Base-by-base conservation (phyloP, 2,329 filamentous ascomycete genomes). In the Fusarium musae region DNA sequence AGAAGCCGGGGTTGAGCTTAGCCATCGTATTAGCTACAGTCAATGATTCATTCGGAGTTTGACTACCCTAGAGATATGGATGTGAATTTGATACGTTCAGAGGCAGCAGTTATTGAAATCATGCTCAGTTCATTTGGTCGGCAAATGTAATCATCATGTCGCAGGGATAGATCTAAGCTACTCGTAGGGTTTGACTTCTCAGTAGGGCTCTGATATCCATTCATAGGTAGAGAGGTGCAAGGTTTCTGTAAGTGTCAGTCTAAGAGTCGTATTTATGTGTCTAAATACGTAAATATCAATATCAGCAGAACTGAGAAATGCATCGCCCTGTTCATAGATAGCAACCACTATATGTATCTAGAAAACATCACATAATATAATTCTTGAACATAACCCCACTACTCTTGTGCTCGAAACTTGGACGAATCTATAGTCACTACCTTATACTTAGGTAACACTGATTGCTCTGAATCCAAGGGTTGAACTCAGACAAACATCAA, bases 1-100 rank as follows among this genome's bases (percentile, higher is more conserved):
- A n/a, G 26, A 53, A 19, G 23, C 58, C 46, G 54, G 72, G 72
- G 72, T 72, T 39, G 37, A 62, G 49, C 68, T 74, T 47, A 58
- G 53, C 39, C 49, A 73, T 63, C 54, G 64, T 47, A 56, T 69
- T 52, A 63, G 46, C 21, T 17, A 21, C 46, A 56, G 58, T 73
- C 61, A 70, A 39, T 74, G 72, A 75, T 67, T 75, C 72, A 75
- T 74, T 60, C 16, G 3, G n/a, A 42, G 16, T 19, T 32, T 23
- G 10, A 13, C 52, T 70, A 70, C 60, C 60, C 66, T 69, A 23
- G 37, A 61, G 32, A 12, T 13, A 7, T 19, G 12, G 17, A 12
- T 23, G 39, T 49, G 28, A 23, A 66, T 50, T 34, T 8, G 4
- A 59, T 30, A 30, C 9, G 17, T 64, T 49, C 57, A 13, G 36